phyloP scores from a whole-genome alignment of 2,329 filamentous ascomycete genomes.

The Alternaria sp. region DNA sequence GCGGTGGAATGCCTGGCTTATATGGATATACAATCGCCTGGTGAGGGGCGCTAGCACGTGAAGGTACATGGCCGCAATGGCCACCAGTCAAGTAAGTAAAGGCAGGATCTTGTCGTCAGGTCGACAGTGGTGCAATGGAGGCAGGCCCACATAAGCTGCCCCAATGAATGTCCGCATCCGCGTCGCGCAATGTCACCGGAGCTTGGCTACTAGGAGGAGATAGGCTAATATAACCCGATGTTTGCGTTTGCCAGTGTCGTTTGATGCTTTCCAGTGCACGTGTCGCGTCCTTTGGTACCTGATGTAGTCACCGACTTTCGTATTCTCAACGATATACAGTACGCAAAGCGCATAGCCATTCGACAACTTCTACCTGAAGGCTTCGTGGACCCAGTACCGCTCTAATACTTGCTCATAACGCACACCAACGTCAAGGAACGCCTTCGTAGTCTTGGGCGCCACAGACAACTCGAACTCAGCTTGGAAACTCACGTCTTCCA shows the following conservation, averaged over 20 bases:
- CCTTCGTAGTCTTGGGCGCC: background rate
- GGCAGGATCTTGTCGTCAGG: background rate
- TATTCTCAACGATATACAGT: background rate
- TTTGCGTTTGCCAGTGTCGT: background rate
- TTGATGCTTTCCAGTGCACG: background rate
- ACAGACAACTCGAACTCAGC: no score
- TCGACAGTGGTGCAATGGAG: background rate
- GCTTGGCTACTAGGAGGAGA: background rate
- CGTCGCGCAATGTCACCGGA: background rate
- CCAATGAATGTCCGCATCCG: background rate
- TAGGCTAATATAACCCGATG: background rate
- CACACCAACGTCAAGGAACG: slow-evolving; percentile 8
- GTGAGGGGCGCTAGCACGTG: background rate
- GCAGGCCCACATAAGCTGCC: fast-evolving
- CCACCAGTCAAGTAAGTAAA: background rate
- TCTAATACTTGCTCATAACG: background rate
- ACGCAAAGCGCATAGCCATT: no score
- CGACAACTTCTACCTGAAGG: background rate
- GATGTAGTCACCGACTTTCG: background rate
- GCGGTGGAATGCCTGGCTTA: background rate
- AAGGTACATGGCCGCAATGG: background rate
- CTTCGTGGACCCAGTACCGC: background rate
- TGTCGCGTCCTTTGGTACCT: background rate
- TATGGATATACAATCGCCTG: background rate
- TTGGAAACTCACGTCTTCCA: background rate